phyloP scores from a whole-genome alignment of 2,329 filamentous ascomycete species.

The Apiospora phragmitis region DNA sequence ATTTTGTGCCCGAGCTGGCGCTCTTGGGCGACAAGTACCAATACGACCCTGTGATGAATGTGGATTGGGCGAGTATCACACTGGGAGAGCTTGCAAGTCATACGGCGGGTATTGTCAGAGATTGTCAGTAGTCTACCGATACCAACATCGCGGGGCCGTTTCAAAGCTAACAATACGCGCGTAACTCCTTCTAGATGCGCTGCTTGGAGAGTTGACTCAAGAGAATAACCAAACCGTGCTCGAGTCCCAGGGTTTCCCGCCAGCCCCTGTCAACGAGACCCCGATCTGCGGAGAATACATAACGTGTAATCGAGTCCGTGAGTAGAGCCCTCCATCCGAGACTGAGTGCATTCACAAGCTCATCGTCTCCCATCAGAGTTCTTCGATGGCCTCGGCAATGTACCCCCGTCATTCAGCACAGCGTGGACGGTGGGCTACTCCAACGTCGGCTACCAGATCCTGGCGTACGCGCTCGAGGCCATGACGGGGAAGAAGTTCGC shows the following conservation, averaged over 20 bases:
- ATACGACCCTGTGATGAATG: slow-evolving; percentile 23
- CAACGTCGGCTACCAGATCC: slow-evolving; percentile 25
- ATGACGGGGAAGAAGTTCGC: slow-evolving; percentile 4
- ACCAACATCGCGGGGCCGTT: too few species aligned
- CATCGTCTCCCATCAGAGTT: neutral
- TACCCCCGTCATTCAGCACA: slow-evolving; percentile 30
- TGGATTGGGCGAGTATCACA: slow-evolving; percentile 26
- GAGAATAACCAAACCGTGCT: neutral
- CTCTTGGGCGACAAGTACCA: slow-evolving; percentile 17
- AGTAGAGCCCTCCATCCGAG: neutral
- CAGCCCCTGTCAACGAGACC: neutral
- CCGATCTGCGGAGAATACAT: neutral
- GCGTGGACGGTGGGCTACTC: slow-evolving; percentile 31
- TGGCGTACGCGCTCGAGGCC: slow-evolving; percentile 19
- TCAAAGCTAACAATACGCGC: neutral
- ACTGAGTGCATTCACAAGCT: neutral
- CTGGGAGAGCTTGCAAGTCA: slow-evolving; percentile 32
- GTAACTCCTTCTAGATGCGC: neutral
- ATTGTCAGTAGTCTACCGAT: slow-evolving; percentile 24
- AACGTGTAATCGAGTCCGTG: neutral
- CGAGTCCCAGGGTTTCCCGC: neutral
- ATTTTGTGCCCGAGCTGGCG: slow-evolving; percentile 28
- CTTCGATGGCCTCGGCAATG: slow-evolving; percentile 9
- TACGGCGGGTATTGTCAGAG: slow-evolving; percentile 30
- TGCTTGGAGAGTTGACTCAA: neutral